A percentile compares a stretch with the other conserved stretches of the same genome.
Evolutionary conservation across 352 stramenopile species (phyloP).

Genomic region (Nothophytophthora sp.): DNA sequence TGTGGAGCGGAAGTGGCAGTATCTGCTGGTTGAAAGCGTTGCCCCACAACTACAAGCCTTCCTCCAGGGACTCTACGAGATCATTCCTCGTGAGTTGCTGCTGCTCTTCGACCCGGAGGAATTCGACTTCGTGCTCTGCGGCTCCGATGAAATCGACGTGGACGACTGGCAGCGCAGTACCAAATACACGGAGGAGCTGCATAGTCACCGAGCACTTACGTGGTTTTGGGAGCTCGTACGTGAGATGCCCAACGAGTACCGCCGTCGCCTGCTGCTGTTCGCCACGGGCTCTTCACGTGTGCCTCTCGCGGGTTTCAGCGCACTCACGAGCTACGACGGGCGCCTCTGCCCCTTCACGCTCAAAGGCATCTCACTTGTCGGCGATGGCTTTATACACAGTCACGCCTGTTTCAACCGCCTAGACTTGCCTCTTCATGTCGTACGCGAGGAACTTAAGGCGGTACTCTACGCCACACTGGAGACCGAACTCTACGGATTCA

Average conservation of each 20-base stretch:
- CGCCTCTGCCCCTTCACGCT: constrained; percentile 51
- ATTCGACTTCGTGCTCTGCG: constrained; percentile 94
- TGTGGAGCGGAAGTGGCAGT: constrained; percentile 88
- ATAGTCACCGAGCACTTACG: constrained; percentile 18
- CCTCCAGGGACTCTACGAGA: constrained; percentile 93
- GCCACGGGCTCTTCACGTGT: constrained; percentile 58
- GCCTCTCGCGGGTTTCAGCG: constrained; percentile 45
- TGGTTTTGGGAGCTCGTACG: constrained; percentile 77
- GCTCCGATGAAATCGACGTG: constrained; percentile 92
- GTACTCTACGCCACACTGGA: constrained; percentile 50
- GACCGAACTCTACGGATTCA: constrained; percentile 63
- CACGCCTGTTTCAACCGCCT: constrained; percentile 85
- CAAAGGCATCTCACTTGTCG: constrained; percentile 32
- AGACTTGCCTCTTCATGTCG: constrained; percentile 93
- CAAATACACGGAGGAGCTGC: constrained; percentile 30
- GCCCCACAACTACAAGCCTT: constrained; percentile 77
- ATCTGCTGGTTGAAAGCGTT: constrained; percentile 90
- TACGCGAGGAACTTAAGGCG: constrained; percentile 68
- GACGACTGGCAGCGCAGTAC: constrained; percentile 93
- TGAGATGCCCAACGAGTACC: constrained; percentile 47
- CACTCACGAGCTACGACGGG: constrained; percentile 55
- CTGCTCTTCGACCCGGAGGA: constrained; percentile 96
- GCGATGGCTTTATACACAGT: constrained; percentile 43
- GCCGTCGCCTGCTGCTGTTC: constrained; percentile 53
- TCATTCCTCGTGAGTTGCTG: constrained; percentile 91